Percentiles rank a stretch among this genome's conserved stretches.
These are phyloP conservation scores for Fraxinus cuspidata DNA, from an alignment of 257 asterid species.

Conservation along the genomic window DNA sequence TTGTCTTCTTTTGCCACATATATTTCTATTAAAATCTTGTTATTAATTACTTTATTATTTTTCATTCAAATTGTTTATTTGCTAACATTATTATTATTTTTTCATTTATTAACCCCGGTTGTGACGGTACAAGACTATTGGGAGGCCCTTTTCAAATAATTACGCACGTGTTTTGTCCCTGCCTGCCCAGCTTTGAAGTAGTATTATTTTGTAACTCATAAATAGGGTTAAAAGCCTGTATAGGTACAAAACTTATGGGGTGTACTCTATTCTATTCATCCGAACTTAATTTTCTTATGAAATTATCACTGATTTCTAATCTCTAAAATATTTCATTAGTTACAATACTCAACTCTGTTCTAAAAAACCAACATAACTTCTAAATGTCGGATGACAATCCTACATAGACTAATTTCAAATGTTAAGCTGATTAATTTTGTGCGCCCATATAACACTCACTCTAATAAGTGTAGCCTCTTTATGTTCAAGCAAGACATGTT, in stretches of 20 bases:
- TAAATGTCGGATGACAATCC: too few species aligned
- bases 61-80: neutral
- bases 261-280: too few species aligned
- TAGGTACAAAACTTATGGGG: too few species aligned
- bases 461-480: too few species aligned
- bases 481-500: too few species aligned
- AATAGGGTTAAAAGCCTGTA: too few species aligned
- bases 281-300: too few species aligned
- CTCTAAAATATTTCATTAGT: too few species aligned
- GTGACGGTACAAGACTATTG: neutral
- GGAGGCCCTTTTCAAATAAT: neutral
- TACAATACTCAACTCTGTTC: too few species aligned
- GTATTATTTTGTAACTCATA: neutral
- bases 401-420: neutral
- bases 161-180: neutral
- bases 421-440: too few species aligned
- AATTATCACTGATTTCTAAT: neutral
- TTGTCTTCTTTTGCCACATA: conserved; percentile 1
- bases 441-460: neutral
- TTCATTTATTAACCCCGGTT: neutral
- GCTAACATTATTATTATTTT: neutral
- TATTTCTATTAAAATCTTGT: neutral
- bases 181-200: neutral
- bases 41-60: neutral
- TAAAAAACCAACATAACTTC: neutral